phyloP scores from a whole-genome alignment of 1,139 yeast genomes.

The Fermentozyma sake region DNA sequence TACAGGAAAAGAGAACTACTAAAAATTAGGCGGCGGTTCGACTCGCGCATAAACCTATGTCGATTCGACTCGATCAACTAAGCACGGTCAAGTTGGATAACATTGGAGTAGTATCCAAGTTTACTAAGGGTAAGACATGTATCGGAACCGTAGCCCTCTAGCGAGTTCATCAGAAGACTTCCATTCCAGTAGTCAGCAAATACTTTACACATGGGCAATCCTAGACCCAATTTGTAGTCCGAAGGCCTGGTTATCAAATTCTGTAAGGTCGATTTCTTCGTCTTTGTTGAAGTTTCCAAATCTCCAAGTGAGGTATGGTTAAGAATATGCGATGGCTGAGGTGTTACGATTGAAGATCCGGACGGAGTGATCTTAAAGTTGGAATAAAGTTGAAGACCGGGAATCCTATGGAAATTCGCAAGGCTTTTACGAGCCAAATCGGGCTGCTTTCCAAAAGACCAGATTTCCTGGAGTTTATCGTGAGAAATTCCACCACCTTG shows the following conservation, averaged over 20 bases:
- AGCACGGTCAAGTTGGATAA: conserved; percentile 71
- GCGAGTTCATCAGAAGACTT: conserved; percentile 69
- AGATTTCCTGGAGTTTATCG: conserved; percentile 55
- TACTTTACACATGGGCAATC: conserved; percentile 85
- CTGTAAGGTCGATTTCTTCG: conserved; percentile 35
- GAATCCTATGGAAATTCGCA: conserved; percentile 62
- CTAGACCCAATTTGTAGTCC: conserved; percentile 73
- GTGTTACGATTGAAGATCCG: conserved; percentile 33
- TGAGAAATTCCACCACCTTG: conserved; percentile 81
- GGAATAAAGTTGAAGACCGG: conserved; percentile 49
- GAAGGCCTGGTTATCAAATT: conserved; percentile 66
- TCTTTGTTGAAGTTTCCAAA: conserved; percentile 22
- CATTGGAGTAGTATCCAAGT: conserved; percentile 64
- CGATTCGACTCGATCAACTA: too few relatives aligned
- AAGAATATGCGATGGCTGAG: conserved; percentile 13
- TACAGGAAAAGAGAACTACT: not conserved
- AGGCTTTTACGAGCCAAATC: conserved; percentile 52
- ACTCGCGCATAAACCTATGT: too few relatives aligned
- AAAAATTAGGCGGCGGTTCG: too few relatives aligned
- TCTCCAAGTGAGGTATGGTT: conserved; percentile 37
- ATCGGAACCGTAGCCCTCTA: conserved; percentile 91
- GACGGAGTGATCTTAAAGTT: conserved; percentile 37
- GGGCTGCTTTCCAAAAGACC: conserved; percentile 81
- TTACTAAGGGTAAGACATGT: conserved; percentile 75
- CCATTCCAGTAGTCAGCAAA: conserved; percentile 98